A percentile compares a stretch with the other conserved stretches of the same genome.
Conservation (phyloP, 1,139 yeast species). For the Eremothecium coryli region DNA sequence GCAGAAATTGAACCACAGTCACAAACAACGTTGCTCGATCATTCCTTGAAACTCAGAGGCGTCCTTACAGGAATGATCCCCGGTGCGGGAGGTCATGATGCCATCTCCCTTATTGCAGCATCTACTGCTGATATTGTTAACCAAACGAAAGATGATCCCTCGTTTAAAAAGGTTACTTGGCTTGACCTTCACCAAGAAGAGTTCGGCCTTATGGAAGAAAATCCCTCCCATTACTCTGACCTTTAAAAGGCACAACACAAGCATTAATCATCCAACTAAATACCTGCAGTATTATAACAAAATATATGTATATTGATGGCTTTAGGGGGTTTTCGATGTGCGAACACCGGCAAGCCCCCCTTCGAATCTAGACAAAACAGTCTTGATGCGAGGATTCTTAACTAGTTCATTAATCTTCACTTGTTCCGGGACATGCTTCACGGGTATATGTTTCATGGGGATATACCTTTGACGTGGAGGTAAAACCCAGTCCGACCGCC, state of each 20-base stretch:
- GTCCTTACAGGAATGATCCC: conserved; percentile 93
- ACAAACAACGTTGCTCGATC: conserved; percentile 66
- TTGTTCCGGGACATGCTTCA: conserved; percentile 25
- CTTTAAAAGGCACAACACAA: conserved; percentile 13
- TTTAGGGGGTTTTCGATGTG: conserved; percentile 9
- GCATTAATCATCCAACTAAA: no score
- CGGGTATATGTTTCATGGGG: conserved; percentile 28
- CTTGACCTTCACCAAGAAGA: conserved; percentile 52
- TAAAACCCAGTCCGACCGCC: conserved; percentile 31
- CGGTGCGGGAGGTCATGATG: conserved; percentile 98
- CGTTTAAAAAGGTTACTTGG: conserved; percentile 50
- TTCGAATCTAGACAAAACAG: conserved; percentile 25
- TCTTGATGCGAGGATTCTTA: conserved; percentile 20
- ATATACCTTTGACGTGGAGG: conserved; percentile 26
- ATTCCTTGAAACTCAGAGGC: conserved; percentile 50
- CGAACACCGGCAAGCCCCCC: conserved; percentile 31
- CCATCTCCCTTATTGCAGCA: conserved; percentile 62
- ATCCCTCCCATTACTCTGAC: conserved; percentile 23
- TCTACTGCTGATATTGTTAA: conserved; percentile 37
- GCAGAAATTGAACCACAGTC: conserved; percentile 82
- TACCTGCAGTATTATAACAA: no score
- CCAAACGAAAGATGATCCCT: conserved; percentile 26
- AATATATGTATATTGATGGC: no score
- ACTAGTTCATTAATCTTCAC: conserved; percentile 28
- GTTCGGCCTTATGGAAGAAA: conserved; percentile 38